These are phyloP conservation scores for Hamigera avellanea DNA, from an alignment of 495 filamentous ascomycete species.

Conservation along the genomic window DNA sequence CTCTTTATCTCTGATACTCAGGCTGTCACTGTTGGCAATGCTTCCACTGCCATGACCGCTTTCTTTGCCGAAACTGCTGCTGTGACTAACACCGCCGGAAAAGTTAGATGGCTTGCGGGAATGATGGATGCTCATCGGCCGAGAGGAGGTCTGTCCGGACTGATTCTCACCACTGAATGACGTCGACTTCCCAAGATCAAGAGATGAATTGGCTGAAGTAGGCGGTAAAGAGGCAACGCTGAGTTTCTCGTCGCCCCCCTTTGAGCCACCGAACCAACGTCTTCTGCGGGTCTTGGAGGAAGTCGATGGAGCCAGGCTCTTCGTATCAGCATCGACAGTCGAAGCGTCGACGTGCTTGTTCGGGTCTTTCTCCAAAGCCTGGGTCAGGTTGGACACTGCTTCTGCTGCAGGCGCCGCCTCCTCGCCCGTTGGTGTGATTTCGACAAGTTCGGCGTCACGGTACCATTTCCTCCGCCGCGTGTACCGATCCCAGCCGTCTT, in stretches of 20 bases:
- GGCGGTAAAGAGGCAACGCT: constrained; percentile 14
- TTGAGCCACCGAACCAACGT: constrained; percentile 32
- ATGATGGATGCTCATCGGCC: constrained; percentile 23
- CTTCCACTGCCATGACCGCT: constrained; percentile 16
- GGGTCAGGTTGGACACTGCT: constrained; percentile 19
- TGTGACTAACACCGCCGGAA: constrained; percentile 9
- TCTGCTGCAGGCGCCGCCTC: constrained; percentile 8
- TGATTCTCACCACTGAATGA: background rate
- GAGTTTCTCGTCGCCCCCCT: constrained; percentile 22
- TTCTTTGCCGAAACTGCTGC: constrained; percentile 23
- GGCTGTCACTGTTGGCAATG: constrained; percentile 29
- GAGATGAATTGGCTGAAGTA: constrained; percentile 13
- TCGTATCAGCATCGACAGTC: constrained; percentile 16
- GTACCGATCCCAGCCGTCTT: constrained; percentile 91
- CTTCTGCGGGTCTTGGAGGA: constrained; percentile 24
- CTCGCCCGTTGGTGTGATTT: constrained; percentile 40
- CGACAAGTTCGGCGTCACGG: constrained; percentile 89
- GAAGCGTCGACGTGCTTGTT: constrained; percentile 10
- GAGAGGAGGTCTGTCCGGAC: constrained; percentile 12
- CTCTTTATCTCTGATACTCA: constrained; percentile 33
- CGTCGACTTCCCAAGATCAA: constrained; percentile 1
- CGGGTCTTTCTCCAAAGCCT: constrained; percentile 18
- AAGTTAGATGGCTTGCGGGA: constrained; percentile 16
- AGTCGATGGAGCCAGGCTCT: constrained; percentile 20
- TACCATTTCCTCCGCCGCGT: constrained; percentile 93